Evolutionary conservation across 2,329 filamentous ascomycete genomes (phyloP), one percentile per base, ranked within the genome.

Genomic region (Plenodomus tracheiphilus): DNA sequence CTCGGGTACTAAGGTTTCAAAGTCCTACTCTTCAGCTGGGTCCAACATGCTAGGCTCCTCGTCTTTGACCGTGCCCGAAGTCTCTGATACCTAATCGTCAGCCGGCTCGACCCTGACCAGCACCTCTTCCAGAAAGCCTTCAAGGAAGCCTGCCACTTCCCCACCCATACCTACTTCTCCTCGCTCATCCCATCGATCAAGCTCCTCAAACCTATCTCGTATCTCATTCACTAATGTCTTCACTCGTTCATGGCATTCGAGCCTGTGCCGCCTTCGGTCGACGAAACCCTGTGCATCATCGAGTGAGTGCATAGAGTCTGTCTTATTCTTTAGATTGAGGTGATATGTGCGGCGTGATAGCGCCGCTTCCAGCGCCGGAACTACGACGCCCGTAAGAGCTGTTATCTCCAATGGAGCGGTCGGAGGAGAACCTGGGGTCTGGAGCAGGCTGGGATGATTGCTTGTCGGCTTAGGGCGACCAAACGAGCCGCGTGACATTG

Each of bases 101-200:
- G 91, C 79, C 3, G 92, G 89, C 75, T 97, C 93, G 13, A 97
- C 90, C 47, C 94, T 78, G 30, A 97, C 91, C 18, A 99, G 77
- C 19, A 99, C 87, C 77, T 99, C 94, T 71, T 99, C 94, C 28
- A 99, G 76, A 54, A 97, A 83, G 0, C 92, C 93, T 71, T 99
- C 94, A 7, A 97, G 74, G 61, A 97, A 95, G 1, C 89, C 90
- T 38, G 86, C 85, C 2, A 96, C 91, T 20, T 93, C 92, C 38
- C 90, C 86, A 0, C 91, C 93, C 93, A 97, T 97, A 1, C 91
- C 91, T 10, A 97, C 91, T 5, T 91, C 90, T 60, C 91, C 88
- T 37, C 86, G 83, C 69, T 87, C 88, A 73, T 99, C 94, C 73
- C 86, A 89, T 55, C 88, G 83, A 71, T 99, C 93, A 64, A 99